Evolutionary conservation across 2,329 filamentous ascomycete genomes (phyloP).

Genomic region (Alternaria conjuncta): DNA sequence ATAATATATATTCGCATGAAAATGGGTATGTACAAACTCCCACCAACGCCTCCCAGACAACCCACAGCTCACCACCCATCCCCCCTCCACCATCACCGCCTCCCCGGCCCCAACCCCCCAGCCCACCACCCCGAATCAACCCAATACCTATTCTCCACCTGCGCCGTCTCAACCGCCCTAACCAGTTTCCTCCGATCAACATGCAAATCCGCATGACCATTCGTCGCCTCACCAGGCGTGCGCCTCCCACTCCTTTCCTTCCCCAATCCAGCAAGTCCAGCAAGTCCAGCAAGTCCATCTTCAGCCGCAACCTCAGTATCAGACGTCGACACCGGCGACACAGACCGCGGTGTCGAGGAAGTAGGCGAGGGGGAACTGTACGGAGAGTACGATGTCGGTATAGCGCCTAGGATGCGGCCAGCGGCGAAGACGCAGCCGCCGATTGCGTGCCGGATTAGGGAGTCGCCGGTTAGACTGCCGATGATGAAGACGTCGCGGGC

Average conservation of each 20-base stretch:
- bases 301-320: slow-evolving; percentile 16
- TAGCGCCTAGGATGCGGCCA: slow-evolving; percentile 53
- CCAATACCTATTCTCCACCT: slow-evolving; percentile 41
- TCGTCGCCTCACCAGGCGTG: slow-evolving; percentile 35
- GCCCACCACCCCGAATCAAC: slow-evolving; percentile 47
- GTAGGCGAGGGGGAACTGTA: slow-evolving; percentile 16
- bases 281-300: slow-evolving; percentile 5
- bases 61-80: not conserved
- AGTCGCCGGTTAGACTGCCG: slow-evolving; percentile 66
- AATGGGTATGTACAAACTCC: not conserved
- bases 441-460: slow-evolving; percentile 65
- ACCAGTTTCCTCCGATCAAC: slow-evolving; percentile 44
- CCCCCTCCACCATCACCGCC: not conserved
- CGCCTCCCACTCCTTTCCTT: slow-evolving; percentile 11
- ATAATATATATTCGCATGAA: not conserved
- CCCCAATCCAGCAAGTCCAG: slow-evolving; percentile 7
- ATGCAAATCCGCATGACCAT: slow-evolving; percentile 49
- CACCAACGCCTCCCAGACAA: not conserved
- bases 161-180: slow-evolving; percentile 36
- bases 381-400: slow-evolving; percentile 27
- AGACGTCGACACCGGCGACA: slow-evolving; percentile 25
- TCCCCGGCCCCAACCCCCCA: slow-evolving; percentile 33
- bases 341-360: slow-evolving; percentile 29
- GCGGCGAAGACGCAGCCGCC: slow-evolving; percentile 65
- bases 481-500: slow-evolving; percentile 61